Evolutionary conservation across 2,329 filamentous ascomycete genomes (phyloP), one percentile per base, ranked within the genome.

Genomic region (Penicillium frequentans): DNA sequence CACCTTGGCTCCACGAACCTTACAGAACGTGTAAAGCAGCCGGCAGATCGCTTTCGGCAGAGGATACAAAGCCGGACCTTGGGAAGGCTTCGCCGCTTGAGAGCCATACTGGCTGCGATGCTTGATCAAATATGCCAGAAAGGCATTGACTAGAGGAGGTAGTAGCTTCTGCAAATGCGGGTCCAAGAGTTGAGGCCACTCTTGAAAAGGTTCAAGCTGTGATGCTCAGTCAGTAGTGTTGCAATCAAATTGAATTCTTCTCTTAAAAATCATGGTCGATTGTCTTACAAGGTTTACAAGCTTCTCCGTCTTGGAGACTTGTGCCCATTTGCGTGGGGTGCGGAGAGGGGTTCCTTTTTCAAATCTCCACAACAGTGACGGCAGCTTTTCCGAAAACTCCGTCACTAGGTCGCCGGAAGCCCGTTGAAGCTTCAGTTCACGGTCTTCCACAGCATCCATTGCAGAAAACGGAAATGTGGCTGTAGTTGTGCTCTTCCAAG

Each of bases 141-240:
- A 96, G 19, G 90, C 88, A 67, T 88, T 83, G 26, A 91, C 86
- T 35, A 98, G 81, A 42, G 84, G 79, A 24, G 90, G 88, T 49
- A 98, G 81, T 74, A 96, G 86, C 61, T 78, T 82, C 50, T 89
- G 86, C 43, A 99, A 82, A 73, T 93, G 85, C 10, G 91, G 86
- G 75, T 99, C 95, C 26, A 99, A 84, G 39, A 98, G 83, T 73
- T 99, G 95, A 19, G 95, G 95, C 63, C 96, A 88, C 79, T 97
- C 93, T 80, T 98, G 93, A 66, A 98, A 99, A 2, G 90, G 87
- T 65, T 97, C 92, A 49, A 99, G 85, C 79, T 80, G 56, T 60
- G 19, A 35, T 14, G 16, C 14, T 11, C 4, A 16, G 21, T 44
- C 16, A 52, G 26, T 31, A 26, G 3, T 23, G 10, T 10, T 4